Conservation (phyloP, 2,329 filamentous ascomycete genomes). For the Neophaeococcomyces mojaviensis region DNA sequence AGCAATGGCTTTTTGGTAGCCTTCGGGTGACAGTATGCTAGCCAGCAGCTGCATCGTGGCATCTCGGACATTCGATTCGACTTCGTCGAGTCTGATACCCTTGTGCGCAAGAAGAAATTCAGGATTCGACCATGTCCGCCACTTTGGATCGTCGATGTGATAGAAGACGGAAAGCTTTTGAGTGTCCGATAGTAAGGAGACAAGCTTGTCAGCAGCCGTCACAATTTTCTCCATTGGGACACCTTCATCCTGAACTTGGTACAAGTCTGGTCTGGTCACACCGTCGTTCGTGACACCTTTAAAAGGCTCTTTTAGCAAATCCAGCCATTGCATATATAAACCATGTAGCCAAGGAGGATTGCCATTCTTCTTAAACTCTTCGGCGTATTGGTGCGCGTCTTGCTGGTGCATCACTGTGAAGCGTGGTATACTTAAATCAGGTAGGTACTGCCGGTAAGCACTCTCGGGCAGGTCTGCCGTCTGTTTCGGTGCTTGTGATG, state of each 20-base stretch:
- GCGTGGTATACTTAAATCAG: slow-evolving; percentile 53
- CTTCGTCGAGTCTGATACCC: slow-evolving; percentile 62
- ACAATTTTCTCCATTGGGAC: slow-evolving; percentile 54
- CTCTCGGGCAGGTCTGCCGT: slow-evolving; percentile 1
- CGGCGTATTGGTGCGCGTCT: slow-evolving; percentile 55
- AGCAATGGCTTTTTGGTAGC: slow-evolving; percentile 60
- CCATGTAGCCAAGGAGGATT: slow-evolving; percentile 61
- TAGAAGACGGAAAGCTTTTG: slow-evolving; percentile 47
- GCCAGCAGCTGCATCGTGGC: slow-evolving; percentile 51
- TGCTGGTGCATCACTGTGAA: slow-evolving; percentile 58
- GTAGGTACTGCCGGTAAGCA: slow-evolving; percentile 53
- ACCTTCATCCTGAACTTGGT: slow-evolving; percentile 55
- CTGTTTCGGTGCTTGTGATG: not conserved
- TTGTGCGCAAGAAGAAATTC: slow-evolving; percentile 64
- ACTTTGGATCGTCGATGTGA: slow-evolving; percentile 63
- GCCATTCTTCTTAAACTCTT: slow-evolving; percentile 51
- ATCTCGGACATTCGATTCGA: slow-evolving; percentile 38
- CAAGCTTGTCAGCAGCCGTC: slow-evolving; percentile 40
- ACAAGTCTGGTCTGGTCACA: slow-evolving; percentile 47
- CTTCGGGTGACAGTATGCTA: slow-evolving; percentile 57
- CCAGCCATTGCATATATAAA: slow-evolving; percentile 52
- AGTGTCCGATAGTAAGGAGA: slow-evolving; percentile 40
- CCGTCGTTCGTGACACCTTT: slow-evolving; percentile 65
- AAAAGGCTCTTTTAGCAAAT: slow-evolving; percentile 56
- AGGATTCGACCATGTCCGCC: slow-evolving; percentile 65